These are phyloP conservation scores for Luffa acutangula DNA, from an alignment of 306 rosid genomes.

Conservation along the genomic window DNA sequence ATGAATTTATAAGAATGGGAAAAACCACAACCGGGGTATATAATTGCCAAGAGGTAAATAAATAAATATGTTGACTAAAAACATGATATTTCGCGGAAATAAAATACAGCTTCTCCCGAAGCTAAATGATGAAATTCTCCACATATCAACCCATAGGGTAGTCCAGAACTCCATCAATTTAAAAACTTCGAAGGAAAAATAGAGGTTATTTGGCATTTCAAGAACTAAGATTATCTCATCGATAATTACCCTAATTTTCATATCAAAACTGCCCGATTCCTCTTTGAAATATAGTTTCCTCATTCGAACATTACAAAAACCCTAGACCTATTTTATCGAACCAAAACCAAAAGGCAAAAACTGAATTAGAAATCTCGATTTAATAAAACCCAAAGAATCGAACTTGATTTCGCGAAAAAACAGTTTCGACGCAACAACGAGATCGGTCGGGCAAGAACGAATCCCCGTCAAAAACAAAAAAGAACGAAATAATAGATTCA, in stretches of 20 bases:
- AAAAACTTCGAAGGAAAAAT: not conserved
- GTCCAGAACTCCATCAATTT: not conserved
- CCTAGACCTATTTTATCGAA: not conserved
- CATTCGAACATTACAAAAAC: not conserved
- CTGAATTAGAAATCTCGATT: not conserved
- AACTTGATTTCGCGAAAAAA: not conserved
- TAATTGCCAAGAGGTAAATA: not conserved
- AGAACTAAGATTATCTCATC: not conserved
- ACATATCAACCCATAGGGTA: not conserved
- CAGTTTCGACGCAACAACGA: not conserved
- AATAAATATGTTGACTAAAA: not conserved
- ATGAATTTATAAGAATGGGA: not conserved
- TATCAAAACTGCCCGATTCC: not conserved
- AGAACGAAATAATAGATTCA: not conserved
- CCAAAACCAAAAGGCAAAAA: not conserved
- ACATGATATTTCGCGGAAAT: not conserved
- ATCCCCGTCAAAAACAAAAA: not conserved
- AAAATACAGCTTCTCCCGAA: not conserved
- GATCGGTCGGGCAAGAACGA: not conserved
- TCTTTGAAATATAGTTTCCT: not conserved
- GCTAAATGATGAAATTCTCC: not conserved
- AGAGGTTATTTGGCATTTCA: not conserved
- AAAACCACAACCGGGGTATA: not conserved
- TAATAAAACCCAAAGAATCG: not conserved
- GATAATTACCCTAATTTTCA: not conserved